Evolutionary conservation across 306 rosid species (phyloP), one percentile per base, ranked within the genome.

Genomic region (Inga laurina): DNA sequence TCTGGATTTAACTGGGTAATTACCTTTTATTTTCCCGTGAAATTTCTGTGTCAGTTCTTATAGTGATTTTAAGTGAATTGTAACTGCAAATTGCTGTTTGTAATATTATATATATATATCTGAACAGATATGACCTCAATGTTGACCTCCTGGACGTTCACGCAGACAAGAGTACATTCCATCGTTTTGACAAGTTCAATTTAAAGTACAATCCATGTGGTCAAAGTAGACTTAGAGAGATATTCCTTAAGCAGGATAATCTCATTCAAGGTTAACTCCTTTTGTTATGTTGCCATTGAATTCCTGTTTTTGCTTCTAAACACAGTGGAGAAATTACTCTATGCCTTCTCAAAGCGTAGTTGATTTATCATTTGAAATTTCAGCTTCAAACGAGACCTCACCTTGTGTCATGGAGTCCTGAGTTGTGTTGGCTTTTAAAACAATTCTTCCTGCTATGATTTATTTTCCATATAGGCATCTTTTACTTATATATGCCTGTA

Each of bases 121-220:
- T 85, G 84, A 27, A 77, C 94, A 92, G 97, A 87, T 87, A 92
- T 52, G 97, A 92, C 86, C 89, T 92, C 65, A 92, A 92, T 86
- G 97, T 92, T 76, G 94, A 92, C 89, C 97, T 92, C 76, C 83
- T 92, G 88, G 97, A 92, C 88, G 97, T 92, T 84, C 97, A 92
- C 76, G 97, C 97, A 76, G 97, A 92, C 92, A 92, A 92, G 87
- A 92, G 97, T 82, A 92, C 94, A 35, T 92, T 92, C 85, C 97
- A 92, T 80, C 94, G 97, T 32, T 92, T 92, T 84, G 97, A 92
- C 84, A 92, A 92, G 85, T 92, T 92, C 81, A 92, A 92, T 83
- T 93, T 92, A n/a, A 92, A 92, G 86, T 92, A 92, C 85, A 92
- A 92, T 75, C 94, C 97, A 69, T 92, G 97, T 83, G 97, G 97